Base-by-base conservation (phyloP, 2,329 filamentous ascomycete genomes). In the Bretziella fagacearum region DNA sequence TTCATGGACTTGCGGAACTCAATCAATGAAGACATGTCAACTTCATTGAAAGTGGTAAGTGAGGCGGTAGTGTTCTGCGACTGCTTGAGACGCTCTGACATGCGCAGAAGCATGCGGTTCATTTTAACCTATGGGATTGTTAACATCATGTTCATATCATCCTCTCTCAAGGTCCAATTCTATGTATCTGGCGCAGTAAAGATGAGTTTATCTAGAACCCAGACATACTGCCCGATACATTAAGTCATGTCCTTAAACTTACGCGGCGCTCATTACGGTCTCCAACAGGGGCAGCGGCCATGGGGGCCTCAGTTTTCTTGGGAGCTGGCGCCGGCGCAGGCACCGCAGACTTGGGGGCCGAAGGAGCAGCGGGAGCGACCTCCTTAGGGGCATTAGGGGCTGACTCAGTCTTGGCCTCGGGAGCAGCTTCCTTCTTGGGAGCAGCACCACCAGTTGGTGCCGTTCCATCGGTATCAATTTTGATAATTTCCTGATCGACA, bases 61-160 rank as follows among this genome's bases (percentile, higher is more conserved):
- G 91, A 94, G 37, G 91, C 91, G 44, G 91, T 89, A 1, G 91
- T 96, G 68, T 98, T 98, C 63, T 98, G 91, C 17, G 91, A 96
- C 63, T 98, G 91, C 77, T 98, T 98, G 54, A 98, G 75, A 56
- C 91, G 86, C 70, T 98, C 91, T 44, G 91, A 85, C 56, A 96
- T 98, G 52, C 91, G 81, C 52, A 96, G 77, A 54, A 91, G 86
- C 91, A 98, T 98, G 54, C 91, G 85, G 71, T 96, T 96, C 91
- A 98, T 98, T 74, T 98, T 98, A 58, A 96, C 85, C 84, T 91
- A 56, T 27, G 6, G 6, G 3, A n/a, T 18, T 43, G 49, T 47
- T 36, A 52, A 17, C 45, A 35, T 35, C 56, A 36, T 27, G 29
- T 3, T 32, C 29, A 1, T 32, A 3, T n/a, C n/a, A n/a, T n/a